Base-by-base conservation (phyloP, 495 filamentous ascomycete genomes). In the Lasiosphaeria ovina region DNA sequence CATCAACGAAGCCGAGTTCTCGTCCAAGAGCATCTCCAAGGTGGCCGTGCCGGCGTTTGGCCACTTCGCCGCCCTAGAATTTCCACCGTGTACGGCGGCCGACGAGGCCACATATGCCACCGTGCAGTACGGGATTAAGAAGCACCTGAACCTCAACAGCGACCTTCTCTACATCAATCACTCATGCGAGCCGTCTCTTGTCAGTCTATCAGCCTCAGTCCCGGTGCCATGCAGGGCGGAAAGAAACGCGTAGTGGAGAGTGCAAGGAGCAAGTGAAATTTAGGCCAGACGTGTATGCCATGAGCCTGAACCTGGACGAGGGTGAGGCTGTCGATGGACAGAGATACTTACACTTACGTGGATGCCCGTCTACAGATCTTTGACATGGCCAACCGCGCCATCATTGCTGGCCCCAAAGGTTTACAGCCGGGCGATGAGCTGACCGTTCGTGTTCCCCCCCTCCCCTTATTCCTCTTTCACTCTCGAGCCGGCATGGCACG, bases 101-200 rank as follows among this genome's bases (percentile, higher is more conserved):
- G 55, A 66, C 4, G 63, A 69, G 52, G 80, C 86, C 11, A 87
- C 87, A 31, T 91, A 90, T 71, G 84, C 85, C 11, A 87, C 83
- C 12, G 88, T 91, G 17, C 89, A 92, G 69, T 83, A 81, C 35
- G 82, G 82, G 35, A 71, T 64, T 45, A 70, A 85, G 68, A 75
- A 72, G 57, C 88, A 92, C 74, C 79, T 91, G 69, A 84, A 90
- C 69, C 79, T 92, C 42, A 90, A 92, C 75, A 86, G 81, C 61
- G 89, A 91, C 66, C 71, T 91, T 56, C 81, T 92, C 53, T 91
- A 82, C 74, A 87, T 85, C 75, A 91, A 92, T 71, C 89, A 92
- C 76, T 85, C 81, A 0, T 92, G 89, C 76, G 79, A 77, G 34
- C 89, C 88, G 3, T 81, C 82, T 48, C 75, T 92, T 34, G 79